Conservation (phyloP, 169 alveolate species). For the Cyclospora cayetanensis region DNA sequence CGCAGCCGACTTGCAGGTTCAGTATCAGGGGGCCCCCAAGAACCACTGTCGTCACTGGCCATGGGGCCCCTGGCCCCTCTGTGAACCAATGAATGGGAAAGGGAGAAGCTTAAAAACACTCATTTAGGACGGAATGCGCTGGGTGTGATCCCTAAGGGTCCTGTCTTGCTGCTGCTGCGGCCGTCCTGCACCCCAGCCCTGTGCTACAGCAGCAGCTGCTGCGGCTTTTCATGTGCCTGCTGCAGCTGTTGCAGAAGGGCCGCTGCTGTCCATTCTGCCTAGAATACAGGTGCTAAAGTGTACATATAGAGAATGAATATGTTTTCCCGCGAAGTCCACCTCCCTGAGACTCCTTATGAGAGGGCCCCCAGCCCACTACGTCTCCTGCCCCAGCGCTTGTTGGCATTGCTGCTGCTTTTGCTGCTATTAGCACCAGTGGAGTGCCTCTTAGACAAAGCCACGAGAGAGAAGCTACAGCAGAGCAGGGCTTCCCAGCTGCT, state of each 20-base stretch:
- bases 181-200: neutral
- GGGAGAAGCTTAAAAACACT: neutral
- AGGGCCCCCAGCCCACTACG: neutral
- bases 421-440: neutral
- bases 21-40: constrained; percentile 18
- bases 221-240: neutral
- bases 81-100: neutral
- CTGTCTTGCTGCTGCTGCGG: neutral
- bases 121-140: neutral
- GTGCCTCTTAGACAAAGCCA: neutral
- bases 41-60: neutral
- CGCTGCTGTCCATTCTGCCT: constrained; percentile 6
- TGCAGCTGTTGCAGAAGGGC: constrained; percentile 15
- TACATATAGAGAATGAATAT: no score
- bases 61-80: constrained; percentile 4
- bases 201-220: constrained; percentile 4
- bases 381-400: constrained; percentile 20
- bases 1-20: constrained; percentile 50
- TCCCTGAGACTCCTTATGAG: neutral
- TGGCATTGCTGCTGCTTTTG: constrained; percentile 29
- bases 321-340: no score
- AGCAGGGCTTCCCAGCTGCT: constrained; percentile 4
- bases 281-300: neutral
- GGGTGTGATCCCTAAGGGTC: neutral
- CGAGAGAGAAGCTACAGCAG: constrained; percentile 32